phyloP scores from a whole-genome alignment of 305 asterid species.

The Lippia alba region DNA sequence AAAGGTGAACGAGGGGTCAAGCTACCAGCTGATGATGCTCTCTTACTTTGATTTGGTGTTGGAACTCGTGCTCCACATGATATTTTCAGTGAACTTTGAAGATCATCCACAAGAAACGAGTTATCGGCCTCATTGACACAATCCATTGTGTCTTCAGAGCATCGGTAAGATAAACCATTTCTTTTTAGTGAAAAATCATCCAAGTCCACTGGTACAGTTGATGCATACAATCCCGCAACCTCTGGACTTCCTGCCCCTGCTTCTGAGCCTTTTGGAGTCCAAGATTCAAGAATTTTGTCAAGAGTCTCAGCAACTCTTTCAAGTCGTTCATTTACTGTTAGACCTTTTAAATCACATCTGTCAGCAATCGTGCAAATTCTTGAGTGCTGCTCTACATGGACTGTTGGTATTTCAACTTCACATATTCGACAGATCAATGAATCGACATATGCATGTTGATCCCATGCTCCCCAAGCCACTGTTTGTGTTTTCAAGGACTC shows the following conservation, averaged over 20 bases:
- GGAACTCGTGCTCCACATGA: conserved; percentile 46
- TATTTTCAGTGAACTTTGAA: conserved; percentile 46
- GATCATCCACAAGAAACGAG: conserved; percentile 51
- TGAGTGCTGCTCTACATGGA: conserved; percentile 94
- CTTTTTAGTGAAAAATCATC: conserved; percentile 59
- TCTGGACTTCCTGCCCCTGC: conserved; percentile 71
- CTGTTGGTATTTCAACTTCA: conserved; percentile 96
- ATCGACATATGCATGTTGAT: conserved; percentile 83
- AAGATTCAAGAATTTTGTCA: conserved; percentile 85
- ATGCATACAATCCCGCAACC: conserved; percentile 46
- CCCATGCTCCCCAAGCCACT: conserved; percentile 77
- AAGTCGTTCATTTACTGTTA: conserved; percentile 83
- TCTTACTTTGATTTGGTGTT: conserved; percentile 54
- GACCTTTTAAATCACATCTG: conserved; percentile 97
- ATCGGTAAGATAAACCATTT: conserved; percentile 47
- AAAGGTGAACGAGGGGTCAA: conserved; percentile 94
- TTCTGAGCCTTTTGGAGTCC: conserved; percentile 69
- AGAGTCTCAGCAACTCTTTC: conserved; percentile 92
- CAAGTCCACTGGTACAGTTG: conserved; percentile 53
- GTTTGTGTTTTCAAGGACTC: conserved; percentile 57
- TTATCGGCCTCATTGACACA: conserved; percentile 54
- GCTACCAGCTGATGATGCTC: conserved; percentile 69
- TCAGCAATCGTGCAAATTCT: conserved; percentile 95
- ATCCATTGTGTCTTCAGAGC: conserved; percentile 60
- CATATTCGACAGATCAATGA: conserved; percentile 97